phyloP scores from a whole-genome alignment of 306 rosid genomes.

The Glycine latifolia region DNA sequence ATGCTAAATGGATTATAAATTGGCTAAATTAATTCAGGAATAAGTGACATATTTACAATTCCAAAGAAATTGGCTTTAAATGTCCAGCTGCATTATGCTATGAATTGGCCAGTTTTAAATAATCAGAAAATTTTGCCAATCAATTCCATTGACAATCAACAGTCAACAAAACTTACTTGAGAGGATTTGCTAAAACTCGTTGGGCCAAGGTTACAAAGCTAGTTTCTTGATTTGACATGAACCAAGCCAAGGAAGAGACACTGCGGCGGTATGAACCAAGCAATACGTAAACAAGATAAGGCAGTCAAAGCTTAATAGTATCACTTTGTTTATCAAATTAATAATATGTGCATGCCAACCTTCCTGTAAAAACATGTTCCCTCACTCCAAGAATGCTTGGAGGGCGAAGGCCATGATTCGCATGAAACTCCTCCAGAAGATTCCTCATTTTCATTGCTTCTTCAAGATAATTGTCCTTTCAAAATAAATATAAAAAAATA shows the following conservation, averaged over 20 bases:
- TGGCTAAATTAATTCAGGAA: background rate
- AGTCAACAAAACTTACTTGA: conserved; percentile 70
- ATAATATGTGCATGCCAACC: conserved; percentile 60
- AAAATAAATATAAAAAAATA: conserved; percentile 17
- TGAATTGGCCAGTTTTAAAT: conserved; percentile 5
- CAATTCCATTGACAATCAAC: background rate
- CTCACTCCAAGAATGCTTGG: conserved; percentile 97
- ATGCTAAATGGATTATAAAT: background rate
- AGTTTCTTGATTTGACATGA: conserved; percentile 99
- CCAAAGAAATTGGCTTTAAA: background rate
- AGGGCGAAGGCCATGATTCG: conserved; percentile 78
- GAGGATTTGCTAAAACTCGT: conserved; percentile 90
- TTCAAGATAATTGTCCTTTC: conserved; percentile 94
- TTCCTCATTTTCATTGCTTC: conserved; percentile 99
- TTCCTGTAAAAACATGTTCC: conserved; percentile 97
- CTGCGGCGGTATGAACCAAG: conserved; percentile 60
- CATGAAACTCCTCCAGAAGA: conserved; percentile 87
- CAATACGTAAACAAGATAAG: conserved; percentile 38
- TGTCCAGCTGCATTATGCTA: background rate
- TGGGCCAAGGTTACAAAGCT: conserved; percentile 98
- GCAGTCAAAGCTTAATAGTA: conserved; percentile 24
- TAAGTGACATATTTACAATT: background rate
- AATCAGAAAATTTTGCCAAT: background rate
- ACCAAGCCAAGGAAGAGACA: conserved; percentile 98
- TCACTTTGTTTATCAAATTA: conserved; percentile 35